phyloP scores from a whole-genome alignment of 345 rosid species.

The Lepidium aucheri region DNA sequence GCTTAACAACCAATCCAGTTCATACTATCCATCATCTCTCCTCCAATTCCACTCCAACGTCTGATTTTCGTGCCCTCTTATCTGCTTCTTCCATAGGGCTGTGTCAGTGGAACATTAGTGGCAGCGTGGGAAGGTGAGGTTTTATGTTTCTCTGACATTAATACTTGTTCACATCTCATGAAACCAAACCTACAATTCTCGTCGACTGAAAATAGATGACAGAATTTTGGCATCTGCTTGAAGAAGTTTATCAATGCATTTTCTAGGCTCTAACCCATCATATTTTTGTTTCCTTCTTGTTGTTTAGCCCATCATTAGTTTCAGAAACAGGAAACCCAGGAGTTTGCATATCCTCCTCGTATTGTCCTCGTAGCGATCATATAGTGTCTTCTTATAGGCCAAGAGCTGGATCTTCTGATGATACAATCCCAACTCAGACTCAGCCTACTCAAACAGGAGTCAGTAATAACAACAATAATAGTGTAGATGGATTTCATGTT shows the following conservation, averaged over 20 bases:
- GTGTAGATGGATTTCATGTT: conserved; percentile 48
- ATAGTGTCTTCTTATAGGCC: conserved; percentile 79
- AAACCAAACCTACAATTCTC: background rate
- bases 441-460: conserved; percentile 48
- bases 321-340: conserved; percentile 55
- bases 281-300: background rate
- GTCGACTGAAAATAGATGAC: background rate
- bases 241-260: background rate
- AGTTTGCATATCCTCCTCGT: conserved; percentile 72
- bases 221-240: background rate
- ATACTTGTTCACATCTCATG: background rate
- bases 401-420: conserved; percentile 37
- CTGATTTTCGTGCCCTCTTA: conserved; percentile 39
- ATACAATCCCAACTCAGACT: conserved; percentile 39
- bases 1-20: conserved; percentile 63
- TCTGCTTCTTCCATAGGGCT: conserved; percentile 84
- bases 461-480: background rate
- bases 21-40: conserved; percentile 60
- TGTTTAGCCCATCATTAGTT: conserved; percentile 52
- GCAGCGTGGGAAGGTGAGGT: conserved; percentile 52
- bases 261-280: conserved; percentile 16
- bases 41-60: conserved; percentile 22
- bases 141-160: background rate
- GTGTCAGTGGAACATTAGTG: conserved; percentile 59
- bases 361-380: conserved; percentile 43